Base-by-base conservation (phyloP, 2,329 filamentous ascomycete species). In the Coniella lustricola region DNA sequence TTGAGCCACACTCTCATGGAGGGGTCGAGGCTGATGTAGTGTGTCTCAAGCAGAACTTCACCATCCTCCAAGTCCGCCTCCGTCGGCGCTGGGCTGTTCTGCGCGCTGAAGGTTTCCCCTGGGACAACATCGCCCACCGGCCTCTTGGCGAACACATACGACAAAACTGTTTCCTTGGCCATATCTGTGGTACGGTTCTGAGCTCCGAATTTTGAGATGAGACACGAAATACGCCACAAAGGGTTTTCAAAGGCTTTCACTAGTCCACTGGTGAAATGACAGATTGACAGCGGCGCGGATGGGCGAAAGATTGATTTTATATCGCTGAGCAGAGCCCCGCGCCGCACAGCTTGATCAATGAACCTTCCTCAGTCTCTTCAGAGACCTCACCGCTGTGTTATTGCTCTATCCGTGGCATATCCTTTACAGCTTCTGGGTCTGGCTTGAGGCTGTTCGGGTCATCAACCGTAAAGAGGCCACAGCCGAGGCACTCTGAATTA, bases 1-100 rank as follows among this genome's bases (percentile, higher is more conserved):
- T 74, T 82, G 8, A 84, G 64, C 78, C 79, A 82, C 55, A 77
- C 76, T 54, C 80, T 73, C 79, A 84, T 83, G 1, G 79, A 78
- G 0, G 80, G 79, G 61, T 84, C 80, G 39, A 83, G 68, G 18
- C 75, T 79, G 32, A 83, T 68, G 56, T 82, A 82, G 45, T 79
- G 56, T 2, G 57, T 58, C 54, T 70, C 65, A 39, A 72, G 59
- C 9, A 83, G 67, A 36, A 83, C 64, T 54, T 81, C 66, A 54
- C 77, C 77, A 66, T 73, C 68, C 57, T 76, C 69, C n/a, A 67
- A 59, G 44, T 66, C 64, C 29, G 66, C 65, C 17, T 71, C 68
- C 7, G 73, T 66, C 56, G 77, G 76, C 3, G 77, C 70, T 1
- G 76, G 69, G 1, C 70, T 65, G 40, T 67, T 69, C 58, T 79